A percentile compares a stretch with the other conserved stretches of the same genome.
Evolutionary conservation across 257 asterid species (phyloP).

Genomic region (Thymus mandschuricus): DNA sequence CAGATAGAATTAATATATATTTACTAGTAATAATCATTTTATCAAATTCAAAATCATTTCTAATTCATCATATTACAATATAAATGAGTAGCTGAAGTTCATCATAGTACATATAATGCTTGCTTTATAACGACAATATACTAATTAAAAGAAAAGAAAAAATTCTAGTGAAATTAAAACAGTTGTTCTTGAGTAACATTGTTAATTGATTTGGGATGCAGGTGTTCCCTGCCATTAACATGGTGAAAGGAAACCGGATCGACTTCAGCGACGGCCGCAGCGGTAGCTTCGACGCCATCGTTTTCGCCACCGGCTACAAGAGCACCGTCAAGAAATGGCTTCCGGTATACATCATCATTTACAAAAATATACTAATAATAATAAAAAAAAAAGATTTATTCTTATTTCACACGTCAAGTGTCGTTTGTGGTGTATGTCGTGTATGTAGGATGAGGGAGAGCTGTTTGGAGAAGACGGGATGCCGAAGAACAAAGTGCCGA

Average conservation of each 20-base stretch:
- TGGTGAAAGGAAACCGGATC: conserved; percentile 30
- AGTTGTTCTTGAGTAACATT: too few relatives aligned
- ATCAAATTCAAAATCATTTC: neutral
- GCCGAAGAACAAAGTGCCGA: conserved; percentile 40
- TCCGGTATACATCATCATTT: conserved; percentile 27
- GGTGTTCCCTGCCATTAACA: conserved; percentile 49
- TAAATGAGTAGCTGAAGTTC: too few relatives aligned
- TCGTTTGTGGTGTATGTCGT: neutral
- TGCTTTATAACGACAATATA: too few relatives aligned
- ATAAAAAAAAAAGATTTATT: too few relatives aligned
- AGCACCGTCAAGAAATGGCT: conserved; percentile 59
- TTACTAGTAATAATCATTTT: neutral
- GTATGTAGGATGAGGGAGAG: conserved; percentile 43
- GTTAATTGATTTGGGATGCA: conserved; percentile 3
- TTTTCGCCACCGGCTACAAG: conserved; percentile 64
- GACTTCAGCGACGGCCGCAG: conserved; percentile 38
- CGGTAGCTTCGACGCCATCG: conserved; percentile 40
- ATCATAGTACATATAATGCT: too few relatives aligned
- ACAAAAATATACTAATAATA: neutral
- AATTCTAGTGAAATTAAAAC: too few relatives aligned
- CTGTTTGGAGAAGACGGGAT: conserved; percentile 53
- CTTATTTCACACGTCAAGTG: too few relatives aligned
- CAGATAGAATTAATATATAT: neutral
- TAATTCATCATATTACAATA: neutral
- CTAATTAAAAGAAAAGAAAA: too few relatives aligned